These are phyloP conservation scores for Leccinum fallax DNA, from an alignment of 1,284 basidiomycete genomes.

Conservation along the genomic window DNA sequence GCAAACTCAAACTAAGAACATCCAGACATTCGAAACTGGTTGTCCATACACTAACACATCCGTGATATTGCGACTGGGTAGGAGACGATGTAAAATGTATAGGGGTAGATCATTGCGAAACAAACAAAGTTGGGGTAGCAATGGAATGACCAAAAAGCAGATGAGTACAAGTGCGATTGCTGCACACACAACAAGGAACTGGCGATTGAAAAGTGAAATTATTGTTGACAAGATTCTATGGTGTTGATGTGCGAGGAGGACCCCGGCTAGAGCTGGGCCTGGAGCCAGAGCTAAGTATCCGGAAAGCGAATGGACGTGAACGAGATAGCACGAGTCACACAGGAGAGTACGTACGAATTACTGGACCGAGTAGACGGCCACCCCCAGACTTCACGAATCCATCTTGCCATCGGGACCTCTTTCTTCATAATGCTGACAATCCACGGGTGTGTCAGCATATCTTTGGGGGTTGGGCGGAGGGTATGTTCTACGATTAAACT, in stretches of 20 bases:
- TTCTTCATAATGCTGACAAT: conserved; percentile 78
- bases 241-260: conserved; percentile 20
- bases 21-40: conserved; percentile 12
- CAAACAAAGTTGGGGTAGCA: conserved; percentile 15
- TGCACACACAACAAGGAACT: conserved; percentile 21
- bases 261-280: conserved; percentile 46
- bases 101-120: conserved; percentile 21
- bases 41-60: conserved; percentile 25
- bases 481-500: conserved; percentile 61
- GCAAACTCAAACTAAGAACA: not conserved
- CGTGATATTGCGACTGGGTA: conserved; percentile 15
- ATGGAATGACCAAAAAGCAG: conserved; percentile 16
- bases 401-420: conserved; percentile 86
- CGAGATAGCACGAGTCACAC: not conserved
- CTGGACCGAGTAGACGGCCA: conserved; percentile 54
- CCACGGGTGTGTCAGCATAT: conserved; percentile 89
- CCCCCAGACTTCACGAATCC: conserved; percentile 89
- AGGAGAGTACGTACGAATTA: conserved; percentile 19
- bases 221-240: conserved; percentile 22
- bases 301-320: not conserved
- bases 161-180: conserved; percentile 25
- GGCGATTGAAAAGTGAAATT: not conserved
- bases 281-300: conserved; percentile 29
- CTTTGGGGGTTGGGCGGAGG: conserved; percentile 81
- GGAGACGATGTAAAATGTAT: conserved; percentile 18